Evolutionary conservation across 1,139 yeast species (phyloP), one percentile per base, ranked within the genome.

Genomic region (Casaregolazyma lundiana): DNA sequence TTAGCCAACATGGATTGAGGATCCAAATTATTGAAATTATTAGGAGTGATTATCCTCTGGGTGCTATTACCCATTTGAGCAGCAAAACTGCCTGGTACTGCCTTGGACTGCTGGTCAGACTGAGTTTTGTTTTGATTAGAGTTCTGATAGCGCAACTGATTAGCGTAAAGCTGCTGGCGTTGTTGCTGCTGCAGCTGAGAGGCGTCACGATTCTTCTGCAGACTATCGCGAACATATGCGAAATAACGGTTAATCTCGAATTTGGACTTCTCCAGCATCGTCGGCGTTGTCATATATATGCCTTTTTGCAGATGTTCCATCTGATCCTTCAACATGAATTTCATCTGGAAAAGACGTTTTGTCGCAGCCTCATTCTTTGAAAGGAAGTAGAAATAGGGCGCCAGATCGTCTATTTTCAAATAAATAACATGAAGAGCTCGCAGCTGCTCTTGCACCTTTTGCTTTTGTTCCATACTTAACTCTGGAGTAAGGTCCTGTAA

Each of bases 281-380:
- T 87, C 6, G 85, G 84, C 4, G 77, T 75, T 9, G 92, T 81
- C 63, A 83, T 71, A 64, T 76, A 81, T 48, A 76, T 65, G 35
- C 85, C 80, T 64, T 79, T 70, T 58, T 78, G 75, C 62, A 84
- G 66, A 53, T 77, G 79, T 45, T 86, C 94, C 60, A 82, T 69
- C 51, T 87, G 84, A 61, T 82, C 84, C 58, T 80, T 82, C 38
- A 87, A 79, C 84, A 87, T 83, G 52, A 80, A 75, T 64, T 87
- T 82, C 74, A 86, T 79, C 62, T 85, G 92, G 50, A 88, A 73
- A 52, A 88, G 75, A 53, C 86, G 76, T 58, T 80, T 80, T 1
- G 95, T 84, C 4, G 87, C 90, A 47, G 80, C 87, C 40, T 74
- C 76, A 61, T 84, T 85, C 56, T 82, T 78, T 1, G 94, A 83